A percentile compares a stretch with the other conserved stretches of the same genome.
Evolutionary conservation across 495 filamentous ascomycete species (phyloP).

Genomic region (Neurospora intermedia): DNA sequence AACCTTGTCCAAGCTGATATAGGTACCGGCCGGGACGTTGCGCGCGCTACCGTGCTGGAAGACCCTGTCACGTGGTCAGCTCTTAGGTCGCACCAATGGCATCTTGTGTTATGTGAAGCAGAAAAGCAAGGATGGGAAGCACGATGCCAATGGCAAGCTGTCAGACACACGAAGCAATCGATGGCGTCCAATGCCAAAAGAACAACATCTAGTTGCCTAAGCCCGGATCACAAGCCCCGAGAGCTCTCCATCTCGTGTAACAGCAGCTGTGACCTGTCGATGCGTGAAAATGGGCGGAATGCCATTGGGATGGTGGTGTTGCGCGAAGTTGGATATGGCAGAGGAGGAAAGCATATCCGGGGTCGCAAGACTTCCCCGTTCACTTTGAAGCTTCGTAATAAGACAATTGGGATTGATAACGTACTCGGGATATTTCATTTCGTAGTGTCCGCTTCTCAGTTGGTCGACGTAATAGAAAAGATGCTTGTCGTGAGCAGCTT

Average conservation of each 20-base stretch:
- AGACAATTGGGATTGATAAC: conserved; percentile 10
- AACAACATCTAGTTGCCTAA: not conserved
- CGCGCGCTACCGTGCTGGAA: conserved; percentile 30
- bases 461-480: conserved; percentile 22
- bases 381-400: not conserved
- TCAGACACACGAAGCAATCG: not conserved
- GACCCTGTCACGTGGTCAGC: conserved; percentile 29
- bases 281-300: not conserved
- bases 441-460: conserved; percentile 22
- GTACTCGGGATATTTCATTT: conserved; percentile 39
- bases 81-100: conserved; percentile 6
- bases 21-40: conserved; percentile 37
- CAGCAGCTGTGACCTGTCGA: not conserved
- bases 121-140: not conserved
- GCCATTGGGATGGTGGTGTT: not conserved
- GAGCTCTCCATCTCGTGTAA: not conserved
- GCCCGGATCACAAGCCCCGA: not conserved
- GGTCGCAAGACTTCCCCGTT: not conserved
- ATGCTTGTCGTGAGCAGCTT: conserved; percentile 40
- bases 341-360: not conserved
- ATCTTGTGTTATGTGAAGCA: not conserved
- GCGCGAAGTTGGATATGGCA: not conserved
- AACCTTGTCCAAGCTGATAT: conserved; percentile 32
- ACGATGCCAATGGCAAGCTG: not conserved
- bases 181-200: not conserved